Conservation (phyloP, 345 rosid genomes). For the Ceriops tagal region DNA sequence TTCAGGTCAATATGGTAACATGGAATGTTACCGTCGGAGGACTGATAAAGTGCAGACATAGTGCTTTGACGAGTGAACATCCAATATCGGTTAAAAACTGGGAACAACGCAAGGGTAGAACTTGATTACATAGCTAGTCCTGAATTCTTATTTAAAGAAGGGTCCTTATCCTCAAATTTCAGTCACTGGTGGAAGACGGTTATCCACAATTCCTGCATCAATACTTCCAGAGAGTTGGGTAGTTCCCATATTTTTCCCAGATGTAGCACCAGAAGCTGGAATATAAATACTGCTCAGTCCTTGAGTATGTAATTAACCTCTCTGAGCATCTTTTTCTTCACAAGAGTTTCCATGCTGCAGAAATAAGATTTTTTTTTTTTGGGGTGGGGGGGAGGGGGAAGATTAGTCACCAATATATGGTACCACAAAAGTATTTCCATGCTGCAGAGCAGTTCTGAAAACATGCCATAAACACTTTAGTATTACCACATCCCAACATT, state of each 20-base stretch:
- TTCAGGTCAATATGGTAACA: no score
- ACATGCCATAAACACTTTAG: neutral
- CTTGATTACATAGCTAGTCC: slow-evolving; percentile 10
- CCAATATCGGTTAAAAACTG: slow-evolving; percentile 13
- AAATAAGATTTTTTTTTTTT: no score
- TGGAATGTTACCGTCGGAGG: no score
- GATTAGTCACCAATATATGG: slow-evolving; percentile 7
- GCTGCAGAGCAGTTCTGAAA: neutral
- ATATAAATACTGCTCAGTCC: slow-evolving; percentile 11
- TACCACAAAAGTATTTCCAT: no score
- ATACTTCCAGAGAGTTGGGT: slow-evolving; percentile 10
- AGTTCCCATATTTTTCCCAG: slow-evolving; percentile 11
- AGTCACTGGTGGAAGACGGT: slow-evolving; percentile 19
- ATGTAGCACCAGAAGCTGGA: slow-evolving; percentile 8
- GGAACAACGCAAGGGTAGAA: slow-evolving; percentile 1
- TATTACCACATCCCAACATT: no score
- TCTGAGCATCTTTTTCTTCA: slow-evolving; percentile 24
- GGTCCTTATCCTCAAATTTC: slow-evolving; percentile 36
- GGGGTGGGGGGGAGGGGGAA: neutral
- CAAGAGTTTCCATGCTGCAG: slow-evolving; percentile 47
- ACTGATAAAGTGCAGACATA: no score
- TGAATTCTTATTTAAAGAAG: slow-evolving; percentile 18
- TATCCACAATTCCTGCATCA: slow-evolving; percentile 32
- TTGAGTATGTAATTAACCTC: neutral
- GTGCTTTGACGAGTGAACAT: neutral